Conservation (phyloP, 176 grass and related monocot genomes). For the Hyparrhenia diplandra region DNA sequence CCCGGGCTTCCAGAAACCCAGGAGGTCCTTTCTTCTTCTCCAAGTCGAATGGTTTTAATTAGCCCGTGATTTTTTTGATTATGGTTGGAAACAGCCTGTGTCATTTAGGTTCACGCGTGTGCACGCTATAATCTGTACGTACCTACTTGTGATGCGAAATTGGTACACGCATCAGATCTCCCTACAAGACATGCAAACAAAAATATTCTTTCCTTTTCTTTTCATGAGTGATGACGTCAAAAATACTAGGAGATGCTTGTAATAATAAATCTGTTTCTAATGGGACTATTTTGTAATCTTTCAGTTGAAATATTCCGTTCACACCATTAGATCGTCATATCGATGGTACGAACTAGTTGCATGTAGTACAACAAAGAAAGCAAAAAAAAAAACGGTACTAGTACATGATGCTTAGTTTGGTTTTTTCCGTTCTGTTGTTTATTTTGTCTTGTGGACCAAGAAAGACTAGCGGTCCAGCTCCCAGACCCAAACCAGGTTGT, state of each 20-base stretch:
- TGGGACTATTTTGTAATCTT: too few species aligned
- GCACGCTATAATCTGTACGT: not conserved
- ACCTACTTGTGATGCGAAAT: not conserved
- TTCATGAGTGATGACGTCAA: too few species aligned
- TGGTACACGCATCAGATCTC: not conserved
- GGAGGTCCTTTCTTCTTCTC: constrained; percentile 40
- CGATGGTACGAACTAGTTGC: too few species aligned
- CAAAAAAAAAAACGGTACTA: constrained; percentile 16
- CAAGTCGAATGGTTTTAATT: constrained; percentile 38
- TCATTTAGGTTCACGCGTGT: constrained; percentile 4
- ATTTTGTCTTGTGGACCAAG: constrained; percentile 26
- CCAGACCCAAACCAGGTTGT: not conserved
- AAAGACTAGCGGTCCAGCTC: not conserved
- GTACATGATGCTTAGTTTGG: too few species aligned
- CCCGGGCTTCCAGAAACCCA: constrained; percentile 28
- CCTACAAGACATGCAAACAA: not conserved
- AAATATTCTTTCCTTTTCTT: too few species aligned
- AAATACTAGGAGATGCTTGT: too few species aligned
- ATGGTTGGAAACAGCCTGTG: constrained; percentile 9
- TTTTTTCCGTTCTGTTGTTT: not conserved
- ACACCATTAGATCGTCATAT: too few species aligned
- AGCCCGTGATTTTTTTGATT: not conserved
- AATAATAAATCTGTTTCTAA: too few species aligned
- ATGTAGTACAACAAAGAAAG: not conserved
- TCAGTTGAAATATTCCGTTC: too few species aligned